Evolutionary conservation across 1,284 basidiomycete genomes (phyloP).

Genomic region (Agaricales sp.): DNA sequence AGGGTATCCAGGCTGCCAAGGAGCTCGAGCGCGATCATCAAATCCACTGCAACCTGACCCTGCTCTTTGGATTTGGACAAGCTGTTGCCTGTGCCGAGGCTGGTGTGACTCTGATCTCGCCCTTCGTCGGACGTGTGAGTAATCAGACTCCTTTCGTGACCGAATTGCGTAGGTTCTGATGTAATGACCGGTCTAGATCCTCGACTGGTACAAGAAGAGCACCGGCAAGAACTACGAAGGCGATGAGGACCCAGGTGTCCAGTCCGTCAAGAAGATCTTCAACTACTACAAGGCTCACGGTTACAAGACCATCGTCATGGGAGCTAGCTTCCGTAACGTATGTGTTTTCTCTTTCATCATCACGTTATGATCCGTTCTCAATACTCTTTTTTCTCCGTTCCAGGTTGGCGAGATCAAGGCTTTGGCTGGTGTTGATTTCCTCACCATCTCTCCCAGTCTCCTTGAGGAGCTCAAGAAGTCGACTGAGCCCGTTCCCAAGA

Average conservation of each 20-base stretch:
- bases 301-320: conserved; percentile 99
- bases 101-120: conserved; percentile 95
- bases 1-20: conserved; percentile 97
- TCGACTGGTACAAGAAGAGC: conserved; percentile 94
- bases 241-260: conserved; percentile 93
- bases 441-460: conserved; percentile 88
- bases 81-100: conserved; percentile 99
- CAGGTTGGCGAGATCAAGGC: conserved; percentile 89
- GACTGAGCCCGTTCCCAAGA: conserved; percentile 70
- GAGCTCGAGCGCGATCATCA: conserved; percentile 88
- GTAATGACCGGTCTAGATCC: conserved; percentile 51
- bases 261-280: conserved; percentile 94
- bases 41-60: conserved; percentile 99
- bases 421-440: conserved; percentile 93
- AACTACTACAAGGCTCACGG: conserved; percentile 99
- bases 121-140: conserved; percentile 94
- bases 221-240: conserved; percentile 82
- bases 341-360: conserved; percentile 18
- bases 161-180: not conserved
- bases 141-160: not conserved
- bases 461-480: conserved; percentile 91
- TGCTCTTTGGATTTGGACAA: conserved; percentile 97
- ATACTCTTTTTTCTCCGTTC: conserved; percentile 9
- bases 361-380: too few relatives aligned
- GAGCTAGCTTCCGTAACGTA: conserved; percentile 97